Conservation (phyloP, 1,284 basidiomycete genomes). For the Porogramme epimiltina region DNA sequence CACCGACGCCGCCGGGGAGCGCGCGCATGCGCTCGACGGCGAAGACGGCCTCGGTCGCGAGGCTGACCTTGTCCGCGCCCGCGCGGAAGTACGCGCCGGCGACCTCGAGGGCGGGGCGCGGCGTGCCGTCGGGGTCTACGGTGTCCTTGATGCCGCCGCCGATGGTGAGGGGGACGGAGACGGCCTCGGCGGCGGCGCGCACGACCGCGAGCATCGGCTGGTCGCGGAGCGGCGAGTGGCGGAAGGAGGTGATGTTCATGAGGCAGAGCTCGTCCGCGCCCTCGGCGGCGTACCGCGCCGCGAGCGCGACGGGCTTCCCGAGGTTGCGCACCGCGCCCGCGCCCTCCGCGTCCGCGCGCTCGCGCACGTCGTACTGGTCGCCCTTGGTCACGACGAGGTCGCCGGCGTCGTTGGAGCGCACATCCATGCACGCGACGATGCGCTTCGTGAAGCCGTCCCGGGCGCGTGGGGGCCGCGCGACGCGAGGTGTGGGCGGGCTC, state of each 20-base stretch:
- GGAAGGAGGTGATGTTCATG: constrained; percentile 99
- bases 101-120: constrained; percentile 87
- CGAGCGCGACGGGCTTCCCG: constrained; percentile 95
- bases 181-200: constrained; percentile 83
- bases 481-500: constrained; percentile 33
- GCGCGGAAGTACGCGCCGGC: constrained; percentile 96
- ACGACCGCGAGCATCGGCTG: constrained; percentile 99
- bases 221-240: constrained; percentile 91
- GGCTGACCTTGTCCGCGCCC: constrained; percentile 97
- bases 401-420: constrained; percentile 93
- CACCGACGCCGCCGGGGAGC: constrained; percentile 43
- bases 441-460: constrained; percentile 85
- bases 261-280: constrained; percentile 98
- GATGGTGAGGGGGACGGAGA: constrained; percentile 98
- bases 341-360: constrained; percentile 36
- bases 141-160: constrained; percentile 98
- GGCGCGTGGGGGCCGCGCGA: constrained; percentile 40
- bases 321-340: constrained; percentile 90
- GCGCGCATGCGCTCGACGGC: constrained; percentile 86
- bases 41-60: constrained; percentile 94
- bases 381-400: constrained; percentile 99
- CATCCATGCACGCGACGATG: constrained; percentile 97
- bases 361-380: constrained; percentile 98
- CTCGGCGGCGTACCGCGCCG: constrained; percentile 82
- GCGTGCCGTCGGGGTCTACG: constrained; percentile 93